A percentile compares a stretch with the other conserved stretches of the same genome.
phyloP scores from a whole-genome alignment of 179 eudicot species.

The Heliamphora pulchella region DNA sequence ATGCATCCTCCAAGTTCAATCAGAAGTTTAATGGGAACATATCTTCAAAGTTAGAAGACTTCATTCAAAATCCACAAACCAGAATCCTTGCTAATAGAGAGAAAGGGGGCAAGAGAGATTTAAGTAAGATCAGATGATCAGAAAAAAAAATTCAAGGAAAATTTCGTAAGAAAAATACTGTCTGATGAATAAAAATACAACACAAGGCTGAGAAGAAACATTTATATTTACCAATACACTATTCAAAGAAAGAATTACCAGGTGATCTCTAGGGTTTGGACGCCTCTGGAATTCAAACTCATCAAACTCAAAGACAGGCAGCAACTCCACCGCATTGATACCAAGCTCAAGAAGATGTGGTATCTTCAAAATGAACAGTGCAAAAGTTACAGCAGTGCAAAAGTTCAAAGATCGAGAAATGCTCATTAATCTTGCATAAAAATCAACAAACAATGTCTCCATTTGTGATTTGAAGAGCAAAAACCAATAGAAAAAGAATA shows the following conservation, averaged over 20 bases:
- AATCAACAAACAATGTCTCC: neutral
- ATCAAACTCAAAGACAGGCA: slow-evolving; percentile 97
- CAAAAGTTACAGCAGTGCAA: neutral
- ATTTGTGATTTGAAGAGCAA: neutral
- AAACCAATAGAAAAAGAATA: neutral
- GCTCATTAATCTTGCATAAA: neutral
- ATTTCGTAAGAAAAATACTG: neutral
- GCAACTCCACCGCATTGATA: slow-evolving; percentile 89
- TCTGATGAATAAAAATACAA: neutral
- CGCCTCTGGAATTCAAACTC: slow-evolving; percentile 95
- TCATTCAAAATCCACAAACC: slow-evolving; percentile 6
- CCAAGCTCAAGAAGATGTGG: slow-evolving; percentile 98
- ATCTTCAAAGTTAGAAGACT: neutral
- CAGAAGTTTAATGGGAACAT: neutral
- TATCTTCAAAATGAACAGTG: slow-evolving; percentile 42
- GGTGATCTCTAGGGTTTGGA: slow-evolving; percentile 86
- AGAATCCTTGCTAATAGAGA: neutral
- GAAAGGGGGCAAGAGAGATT: neutral
- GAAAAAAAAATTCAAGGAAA: too few species aligned
- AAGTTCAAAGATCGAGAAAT: neutral
- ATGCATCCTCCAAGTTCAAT: neutral
- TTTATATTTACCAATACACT: neutral
- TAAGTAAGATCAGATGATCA: neutral
- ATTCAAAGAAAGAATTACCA: slow-evolving; percentile 43
- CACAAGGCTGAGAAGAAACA: neutral